Evolutionary conservation across 2,329 filamentous ascomycete species (phyloP).

Genomic region (Aspergillus versicolor): DNA sequence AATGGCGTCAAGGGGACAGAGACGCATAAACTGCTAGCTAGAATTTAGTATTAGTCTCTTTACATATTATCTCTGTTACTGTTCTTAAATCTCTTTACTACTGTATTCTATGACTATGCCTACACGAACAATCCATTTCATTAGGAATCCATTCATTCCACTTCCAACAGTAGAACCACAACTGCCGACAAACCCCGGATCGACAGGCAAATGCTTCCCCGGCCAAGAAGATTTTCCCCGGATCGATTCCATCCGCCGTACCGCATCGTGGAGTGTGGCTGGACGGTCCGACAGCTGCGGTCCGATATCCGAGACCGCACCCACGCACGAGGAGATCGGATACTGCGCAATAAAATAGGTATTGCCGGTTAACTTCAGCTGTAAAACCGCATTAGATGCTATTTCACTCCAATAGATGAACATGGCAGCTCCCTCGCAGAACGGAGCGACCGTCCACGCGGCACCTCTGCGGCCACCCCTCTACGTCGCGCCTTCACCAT

Average conservation of each 20-base stretch:
- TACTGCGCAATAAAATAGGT: neutral
- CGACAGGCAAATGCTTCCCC: neutral
- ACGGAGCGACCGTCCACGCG: neutral
- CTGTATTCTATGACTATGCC: too few species aligned
- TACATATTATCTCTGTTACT: too few species aligned
- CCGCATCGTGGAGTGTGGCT: too few species aligned
- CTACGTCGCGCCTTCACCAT: neutral
- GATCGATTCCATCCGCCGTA: neutral
- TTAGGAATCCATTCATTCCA: too few species aligned
- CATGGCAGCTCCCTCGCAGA: too few species aligned
- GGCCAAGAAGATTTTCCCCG: neutral
- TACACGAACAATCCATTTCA: too few species aligned
- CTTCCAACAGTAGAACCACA: too few species aligned
- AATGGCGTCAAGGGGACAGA: constrained; percentile 25
- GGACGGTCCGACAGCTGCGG: neutral
- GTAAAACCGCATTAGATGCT: too few species aligned
- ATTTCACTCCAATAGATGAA: too few species aligned
- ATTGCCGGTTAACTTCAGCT: neutral
- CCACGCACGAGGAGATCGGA: neutral
- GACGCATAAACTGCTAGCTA: constrained; percentile 27
- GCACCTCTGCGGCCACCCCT: neutral
- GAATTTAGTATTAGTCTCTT: constrained; percentile 4
- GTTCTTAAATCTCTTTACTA: too few species aligned
- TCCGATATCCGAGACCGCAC: neutral
- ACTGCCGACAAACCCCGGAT: too few species aligned